Conservation (phyloP, 2,329 filamentous ascomycete species). For the Beauveria pseudobassiana region DNA sequence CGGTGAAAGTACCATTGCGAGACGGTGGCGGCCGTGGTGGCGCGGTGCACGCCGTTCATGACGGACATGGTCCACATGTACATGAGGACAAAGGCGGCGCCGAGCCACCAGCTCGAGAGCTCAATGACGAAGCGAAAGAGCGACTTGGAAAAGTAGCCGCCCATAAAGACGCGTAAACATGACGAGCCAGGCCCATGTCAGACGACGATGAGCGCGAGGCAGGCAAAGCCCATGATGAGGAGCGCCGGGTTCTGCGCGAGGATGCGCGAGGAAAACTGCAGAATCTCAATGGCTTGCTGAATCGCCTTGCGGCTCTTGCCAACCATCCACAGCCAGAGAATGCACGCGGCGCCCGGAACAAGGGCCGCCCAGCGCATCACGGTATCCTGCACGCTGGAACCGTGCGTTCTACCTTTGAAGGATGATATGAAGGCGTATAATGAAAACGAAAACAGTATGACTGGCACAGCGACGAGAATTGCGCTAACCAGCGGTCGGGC, state of each 20-base stretch:
- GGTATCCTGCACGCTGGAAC: constrained; percentile 74
- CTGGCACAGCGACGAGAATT: constrained; percentile 75
- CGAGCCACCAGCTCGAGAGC: constrained; percentile 88
- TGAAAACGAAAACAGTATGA: constrained; percentile 82
- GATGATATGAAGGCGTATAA: constrained; percentile 88
- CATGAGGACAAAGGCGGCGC: constrained; percentile 83
- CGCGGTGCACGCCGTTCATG: constrained; percentile 79
- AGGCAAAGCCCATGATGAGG: constrained; percentile 73
- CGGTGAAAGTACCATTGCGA: constrained; percentile 99
- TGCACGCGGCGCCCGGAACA: constrained; percentile 63
- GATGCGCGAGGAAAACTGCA: constrained; percentile 88
- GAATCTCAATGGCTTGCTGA: constrained; percentile 73
- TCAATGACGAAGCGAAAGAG: constrained; percentile 69
- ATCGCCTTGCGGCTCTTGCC: constrained; percentile 74
- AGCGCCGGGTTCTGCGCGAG: constrained; percentile 78
- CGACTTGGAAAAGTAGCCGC: constrained; percentile 67
- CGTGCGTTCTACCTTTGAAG: constrained; percentile 69
- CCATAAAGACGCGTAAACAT: constrained; percentile 96
- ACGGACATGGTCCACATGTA: constrained; percentile 93
- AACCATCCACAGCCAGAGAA: constrained; percentile 78
- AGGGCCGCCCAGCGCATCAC: constrained; percentile 83
- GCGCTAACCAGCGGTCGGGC: constrained; percentile 74
- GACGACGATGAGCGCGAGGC: constrained; percentile 64
- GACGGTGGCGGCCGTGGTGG: constrained; percentile 88
- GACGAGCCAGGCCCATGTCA: constrained; percentile 95